Conservation (phyloP, 179 eudicot genomes). For the Spinacia oleracea region DNA sequence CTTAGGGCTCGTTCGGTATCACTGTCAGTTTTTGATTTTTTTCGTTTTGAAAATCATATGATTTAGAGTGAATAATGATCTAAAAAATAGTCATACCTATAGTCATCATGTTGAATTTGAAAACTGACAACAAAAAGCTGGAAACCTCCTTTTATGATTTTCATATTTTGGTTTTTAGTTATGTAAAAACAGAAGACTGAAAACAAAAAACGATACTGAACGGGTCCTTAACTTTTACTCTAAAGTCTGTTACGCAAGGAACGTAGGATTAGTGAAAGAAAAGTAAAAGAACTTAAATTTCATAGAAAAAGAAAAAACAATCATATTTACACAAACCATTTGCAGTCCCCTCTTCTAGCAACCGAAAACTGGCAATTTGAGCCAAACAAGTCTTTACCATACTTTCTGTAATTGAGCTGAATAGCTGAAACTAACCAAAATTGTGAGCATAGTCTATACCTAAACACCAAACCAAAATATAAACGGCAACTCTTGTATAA, state of each 20-base stretch:
- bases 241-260: too few species aligned
- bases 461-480: background rate
- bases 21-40: too few species aligned
- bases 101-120: too few species aligned
- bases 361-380: slow-evolving; percentile 10
- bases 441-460: slow-evolving; percentile 16
- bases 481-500: background rate
- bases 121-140: too few species aligned
- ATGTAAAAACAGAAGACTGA: too few species aligned
- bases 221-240: background rate
- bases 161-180: too few species aligned
- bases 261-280: background rate
- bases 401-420: background rate
- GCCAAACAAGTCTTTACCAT: slow-evolving; percentile 10
- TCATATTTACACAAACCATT: slow-evolving; percentile 30
- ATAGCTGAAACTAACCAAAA: slow-evolving; percentile 13
- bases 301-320: slow-evolving; percentile 1
- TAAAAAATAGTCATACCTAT: too few species aligned
- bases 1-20: too few species aligned
- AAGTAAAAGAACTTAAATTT: background rate
- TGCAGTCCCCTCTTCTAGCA: background rate
- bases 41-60: too few species aligned
- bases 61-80: too few species aligned
- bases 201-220: too few species aligned
- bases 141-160: too few species aligned